Conservation (phyloP, 345 rosid species). For the Gossypium thurberi region DNA sequence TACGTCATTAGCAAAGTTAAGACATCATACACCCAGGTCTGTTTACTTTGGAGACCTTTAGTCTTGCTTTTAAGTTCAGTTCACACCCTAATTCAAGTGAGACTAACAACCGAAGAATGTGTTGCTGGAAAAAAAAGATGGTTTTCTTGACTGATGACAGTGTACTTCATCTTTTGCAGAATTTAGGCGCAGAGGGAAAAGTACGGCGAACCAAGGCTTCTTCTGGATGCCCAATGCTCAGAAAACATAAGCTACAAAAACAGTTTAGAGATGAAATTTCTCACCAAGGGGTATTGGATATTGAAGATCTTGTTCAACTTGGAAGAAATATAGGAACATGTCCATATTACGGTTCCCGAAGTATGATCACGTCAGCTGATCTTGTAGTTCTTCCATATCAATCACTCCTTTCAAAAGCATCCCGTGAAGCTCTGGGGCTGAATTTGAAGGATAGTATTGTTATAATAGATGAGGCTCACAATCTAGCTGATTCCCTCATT, state of each 20-base stretch:
- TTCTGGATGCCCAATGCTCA: conserved; percentile 84
- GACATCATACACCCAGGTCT: background rate
- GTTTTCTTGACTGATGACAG: conserved; percentile 16
- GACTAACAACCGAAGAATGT: background rate
- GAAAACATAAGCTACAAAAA: conserved; percentile 52
- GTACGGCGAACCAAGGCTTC: conserved; percentile 42
- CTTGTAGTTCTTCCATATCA: conserved; percentile 93
- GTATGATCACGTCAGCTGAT: conserved; percentile 66
- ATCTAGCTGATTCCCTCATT: conserved; percentile 89
- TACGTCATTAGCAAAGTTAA: background rate
- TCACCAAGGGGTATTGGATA: conserved; percentile 70
- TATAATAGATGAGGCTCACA: conserved; percentile 94
- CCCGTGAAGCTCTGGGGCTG: conserved; percentile 88
- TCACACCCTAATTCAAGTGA: background rate
- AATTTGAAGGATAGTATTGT: conserved; percentile 68
- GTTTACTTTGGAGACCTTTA: background rate
- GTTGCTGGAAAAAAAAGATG: background rate
- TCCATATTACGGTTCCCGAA: conserved; percentile 90
- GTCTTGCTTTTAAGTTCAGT: background rate
- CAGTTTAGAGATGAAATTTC: conserved; percentile 45
- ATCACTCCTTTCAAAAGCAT: conserved; percentile 83
- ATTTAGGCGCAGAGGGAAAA: conserved; percentile 47
- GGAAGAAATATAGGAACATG: conserved; percentile 69
- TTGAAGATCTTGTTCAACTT: conserved; percentile 78
- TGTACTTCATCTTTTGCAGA: conserved; percentile 33